phyloP scores from a whole-genome alignment of 108 stramenopile genomes.

The Licmophora abbreviata region DNA sequence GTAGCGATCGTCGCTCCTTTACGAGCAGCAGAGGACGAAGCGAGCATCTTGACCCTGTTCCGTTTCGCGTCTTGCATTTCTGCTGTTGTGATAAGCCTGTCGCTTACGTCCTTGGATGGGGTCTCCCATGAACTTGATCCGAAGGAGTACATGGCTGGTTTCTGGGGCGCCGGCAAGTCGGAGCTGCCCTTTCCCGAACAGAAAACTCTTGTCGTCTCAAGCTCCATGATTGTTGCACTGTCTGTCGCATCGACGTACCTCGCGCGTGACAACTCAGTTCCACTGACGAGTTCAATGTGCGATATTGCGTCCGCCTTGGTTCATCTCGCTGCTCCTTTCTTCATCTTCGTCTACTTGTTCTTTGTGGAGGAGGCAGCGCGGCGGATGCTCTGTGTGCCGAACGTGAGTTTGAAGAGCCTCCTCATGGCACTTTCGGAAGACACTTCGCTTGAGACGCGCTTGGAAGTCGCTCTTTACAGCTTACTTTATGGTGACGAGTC shows the following conservation, averaged over 20 bases:
- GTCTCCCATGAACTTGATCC: slow-evolving; percentile 25
- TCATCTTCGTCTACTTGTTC: slow-evolving; percentile 12
- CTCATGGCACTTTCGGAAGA: slow-evolving; percentile 17
- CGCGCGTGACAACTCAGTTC: no score
- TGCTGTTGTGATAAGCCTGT: no score
- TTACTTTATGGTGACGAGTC: slow-evolving; percentile 14
- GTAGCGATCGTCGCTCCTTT: no score
- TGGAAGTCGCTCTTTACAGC: slow-evolving; percentile 20
- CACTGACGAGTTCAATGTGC: no score
- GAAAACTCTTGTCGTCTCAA: no score
- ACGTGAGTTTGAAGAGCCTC: slow-evolving; percentile 11
- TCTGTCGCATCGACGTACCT: background rate
- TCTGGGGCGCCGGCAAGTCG: no score
- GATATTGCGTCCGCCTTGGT: no score
- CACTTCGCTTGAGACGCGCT: slow-evolving; percentile 13
- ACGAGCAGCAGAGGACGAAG: no score
- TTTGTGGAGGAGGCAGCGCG: slow-evolving; percentile 15
- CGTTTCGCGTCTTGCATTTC: no score
- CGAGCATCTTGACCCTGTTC: no score
- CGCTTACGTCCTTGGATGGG: slow-evolving; percentile 19
- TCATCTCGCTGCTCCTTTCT: no score
- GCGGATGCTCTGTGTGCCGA: slow-evolving; percentile 11
- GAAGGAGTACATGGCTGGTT: background rate
- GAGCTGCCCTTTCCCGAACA: no score
- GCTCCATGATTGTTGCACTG: background rate